These are phyloP conservation scores for Uronychia setigera DNA, from an alignment of 73 alveolate genomes.

Conservation along the genomic window DNA sequence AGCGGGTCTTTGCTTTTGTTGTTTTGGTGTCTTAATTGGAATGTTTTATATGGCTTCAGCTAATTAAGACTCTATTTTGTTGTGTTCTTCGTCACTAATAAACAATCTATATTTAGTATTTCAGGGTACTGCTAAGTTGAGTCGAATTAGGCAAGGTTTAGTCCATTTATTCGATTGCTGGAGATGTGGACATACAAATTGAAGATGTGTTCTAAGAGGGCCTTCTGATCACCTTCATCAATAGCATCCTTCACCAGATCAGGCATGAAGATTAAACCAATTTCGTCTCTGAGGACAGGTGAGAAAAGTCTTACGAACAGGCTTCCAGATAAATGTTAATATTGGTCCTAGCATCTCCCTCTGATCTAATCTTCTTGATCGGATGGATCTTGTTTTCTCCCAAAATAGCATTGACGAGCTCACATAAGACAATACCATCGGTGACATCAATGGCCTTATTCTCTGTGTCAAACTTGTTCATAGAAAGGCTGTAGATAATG, in stretches of 20 bases:
- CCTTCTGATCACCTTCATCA: neutral
- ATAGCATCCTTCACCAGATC: neutral
- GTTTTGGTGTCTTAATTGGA: neutral
- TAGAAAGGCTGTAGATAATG: neutral
- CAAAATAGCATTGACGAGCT: neutral
- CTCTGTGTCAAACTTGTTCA: neutral
- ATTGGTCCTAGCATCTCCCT: neutral
- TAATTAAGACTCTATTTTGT: neutral
- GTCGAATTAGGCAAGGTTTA: too few relatives aligned
- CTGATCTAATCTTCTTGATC: neutral
- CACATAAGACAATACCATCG: neutral
- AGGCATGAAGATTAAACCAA: neutral
- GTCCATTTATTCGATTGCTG: neutral
- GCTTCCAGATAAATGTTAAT: neutral
- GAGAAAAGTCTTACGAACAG: neutral
- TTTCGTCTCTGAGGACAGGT: neutral
- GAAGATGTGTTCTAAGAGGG: neutral
- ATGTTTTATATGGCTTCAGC: neutral
- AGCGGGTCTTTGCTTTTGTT: neutral
- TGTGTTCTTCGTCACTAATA: neutral
- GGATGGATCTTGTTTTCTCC: neutral
- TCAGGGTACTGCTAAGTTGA: too few relatives aligned
- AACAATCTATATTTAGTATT: neutral
- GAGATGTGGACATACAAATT: neutral
- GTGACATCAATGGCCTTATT: neutral